phyloP scores from a whole-genome alignment of 106 monocot genomes.

The Narthecium ossifragum region DNA sequence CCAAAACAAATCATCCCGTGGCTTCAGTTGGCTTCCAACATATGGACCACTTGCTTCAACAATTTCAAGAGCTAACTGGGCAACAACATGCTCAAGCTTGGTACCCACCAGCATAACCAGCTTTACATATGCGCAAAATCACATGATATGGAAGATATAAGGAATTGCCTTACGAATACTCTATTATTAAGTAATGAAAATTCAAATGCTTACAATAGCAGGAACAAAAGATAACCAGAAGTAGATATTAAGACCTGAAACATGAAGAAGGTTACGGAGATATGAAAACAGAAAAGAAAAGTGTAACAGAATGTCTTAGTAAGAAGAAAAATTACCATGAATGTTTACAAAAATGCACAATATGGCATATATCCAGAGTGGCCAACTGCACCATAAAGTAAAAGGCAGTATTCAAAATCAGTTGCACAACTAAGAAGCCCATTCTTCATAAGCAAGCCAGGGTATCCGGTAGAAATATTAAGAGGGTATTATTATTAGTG shows the following conservation, averaged over 20 bases:
- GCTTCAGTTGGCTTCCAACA: slow-evolving; percentile 73
- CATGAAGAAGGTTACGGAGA: no score
- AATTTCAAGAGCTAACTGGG: slow-evolving; percentile 73
- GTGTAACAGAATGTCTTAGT: neutral
- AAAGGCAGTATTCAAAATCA: neutral
- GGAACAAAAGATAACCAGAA: slow-evolving; percentile 86
- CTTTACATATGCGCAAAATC: slow-evolving; percentile 20
- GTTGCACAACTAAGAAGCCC: neutral
- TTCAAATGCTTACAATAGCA: slow-evolving; percentile 57
- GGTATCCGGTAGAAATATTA: neutral
- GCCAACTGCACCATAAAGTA: slow-evolving; percentile 64
- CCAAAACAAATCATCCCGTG: slow-evolving; percentile 86
- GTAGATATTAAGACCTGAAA: slow-evolving; percentile 78
- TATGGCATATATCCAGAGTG: slow-evolving; percentile 74
- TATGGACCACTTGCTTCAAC: slow-evolving; percentile 49
- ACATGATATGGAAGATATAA: no score
- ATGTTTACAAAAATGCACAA: slow-evolving; percentile 82
- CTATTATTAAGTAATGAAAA: neutral
- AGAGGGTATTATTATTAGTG: neutral
- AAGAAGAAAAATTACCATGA: slow-evolving; percentile 43
- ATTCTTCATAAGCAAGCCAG: neutral
- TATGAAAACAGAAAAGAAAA: slow-evolving; percentile 1
- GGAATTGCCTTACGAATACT: no score
- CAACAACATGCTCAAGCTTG: slow-evolving; percentile 74
- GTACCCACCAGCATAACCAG: slow-evolving; percentile 76